Base-by-base conservation (phyloP, 306 rosid genomes). In the Vicia faba region DNA sequence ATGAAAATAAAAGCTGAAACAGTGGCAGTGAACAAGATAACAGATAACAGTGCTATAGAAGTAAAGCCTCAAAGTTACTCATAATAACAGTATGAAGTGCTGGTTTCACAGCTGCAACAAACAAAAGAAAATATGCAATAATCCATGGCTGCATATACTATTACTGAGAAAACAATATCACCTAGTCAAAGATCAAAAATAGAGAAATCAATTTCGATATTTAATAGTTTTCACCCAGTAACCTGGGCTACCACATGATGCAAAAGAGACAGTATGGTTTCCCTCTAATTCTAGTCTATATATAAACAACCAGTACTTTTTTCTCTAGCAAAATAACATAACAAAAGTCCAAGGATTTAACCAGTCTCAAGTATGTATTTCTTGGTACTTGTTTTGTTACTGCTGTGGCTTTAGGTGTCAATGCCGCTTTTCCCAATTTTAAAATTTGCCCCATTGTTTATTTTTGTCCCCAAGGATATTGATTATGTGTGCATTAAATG, bases 1-100 rank as follows among this genome's bases (percentile, higher is more conserved):
- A 72, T 46, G 56, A 57, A 77, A 63, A 13, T 55, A 54, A 49
- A 68, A 56, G 61, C 10, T 40, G 64, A 63, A 63, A 80, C n/a
- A 49, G 50, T 41, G 54, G 41, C 62, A 53, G 33, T 63, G 43
- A 67, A 76, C 64, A 75, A 67, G 57, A 64, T 63, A 69, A 64
- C 60, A 67, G 57, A 64, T 63, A 69, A 64, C 60, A 53, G 48
- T 62, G 66, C 23, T 16, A 44, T 25, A 18, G 59, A 44, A 59
- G 74, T 16, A 70, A 56, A 61, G 31, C 69, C 44, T 54, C 64
- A 11, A 39, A 72, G 50, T 39, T 72, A 38, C 41, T 12, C 16
- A 11, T 44, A 69, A 72, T 61, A 62, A 69, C 41, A 61, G 49
- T 13, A 33, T 58, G 65, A 59, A 33, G 65, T 58, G 20, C 49